A percentile compares a stretch with the other conserved stretches of the same genome.
phyloP scores from a whole-genome alignment of 2,329 filamentous ascomycete genomes.

The Colletotrichum liaoningense region DNA sequence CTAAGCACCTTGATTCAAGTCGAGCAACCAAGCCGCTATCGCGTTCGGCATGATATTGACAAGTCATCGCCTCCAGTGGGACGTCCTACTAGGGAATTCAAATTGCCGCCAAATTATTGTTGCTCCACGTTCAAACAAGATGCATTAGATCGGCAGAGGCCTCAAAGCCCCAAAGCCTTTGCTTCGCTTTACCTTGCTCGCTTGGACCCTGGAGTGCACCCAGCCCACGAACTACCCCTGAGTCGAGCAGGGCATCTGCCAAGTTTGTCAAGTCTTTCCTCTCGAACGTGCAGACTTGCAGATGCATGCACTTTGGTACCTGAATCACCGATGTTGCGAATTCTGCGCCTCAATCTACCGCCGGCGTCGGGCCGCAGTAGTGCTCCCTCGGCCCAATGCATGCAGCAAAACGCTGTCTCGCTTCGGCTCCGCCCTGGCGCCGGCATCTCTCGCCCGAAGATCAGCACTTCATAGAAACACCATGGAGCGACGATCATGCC shows the following conservation, averaged over 20 bases:
- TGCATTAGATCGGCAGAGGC: neutral
- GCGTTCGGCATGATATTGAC: neutral
- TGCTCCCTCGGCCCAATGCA: neutral
- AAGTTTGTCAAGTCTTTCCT: slow-evolving; percentile 10
- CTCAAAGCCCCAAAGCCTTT: neutral
- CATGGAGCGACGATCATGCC: neutral
- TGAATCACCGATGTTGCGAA: slow-evolving; percentile 11
- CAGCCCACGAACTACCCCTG: neutral
- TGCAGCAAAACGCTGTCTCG: neutral
- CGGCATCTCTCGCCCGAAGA: neutral
- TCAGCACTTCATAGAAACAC: neutral
- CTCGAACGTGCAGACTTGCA: slow-evolving; percentile 2
- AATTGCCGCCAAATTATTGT: neutral
- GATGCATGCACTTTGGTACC: slow-evolving; percentile 13
- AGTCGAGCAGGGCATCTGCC: slow-evolving; percentile 7
- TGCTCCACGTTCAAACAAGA: neutral
- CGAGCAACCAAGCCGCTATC: neutral
- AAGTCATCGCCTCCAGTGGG: neutral
- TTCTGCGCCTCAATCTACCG: neutral
- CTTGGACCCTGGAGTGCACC: slow-evolving; percentile 1
- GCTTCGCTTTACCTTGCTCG: neutral
- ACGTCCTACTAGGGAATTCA: neutral
- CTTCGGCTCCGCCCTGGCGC: neutral
- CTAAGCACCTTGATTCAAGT: neutral
- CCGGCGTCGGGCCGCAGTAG: neutral